phyloP scores from a whole-genome alignment of 495 filamentous ascomycete genomes.

The Lentithecium fluviatile region DNA sequence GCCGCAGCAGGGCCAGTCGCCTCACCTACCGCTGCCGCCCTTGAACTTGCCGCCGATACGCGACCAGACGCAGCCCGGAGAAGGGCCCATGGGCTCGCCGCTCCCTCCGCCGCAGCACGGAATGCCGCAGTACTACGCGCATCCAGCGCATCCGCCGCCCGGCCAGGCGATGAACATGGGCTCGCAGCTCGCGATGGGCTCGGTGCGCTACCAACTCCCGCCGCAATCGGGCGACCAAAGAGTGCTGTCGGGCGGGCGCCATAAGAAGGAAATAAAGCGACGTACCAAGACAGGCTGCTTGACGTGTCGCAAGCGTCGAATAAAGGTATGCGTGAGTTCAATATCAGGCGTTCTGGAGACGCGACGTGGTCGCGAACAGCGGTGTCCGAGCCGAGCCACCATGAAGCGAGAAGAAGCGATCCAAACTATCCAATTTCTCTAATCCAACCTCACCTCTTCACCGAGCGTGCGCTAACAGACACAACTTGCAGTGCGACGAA shows the following conservation, averaged over 20 bases:
- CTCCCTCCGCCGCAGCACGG: constrained; percentile 43
- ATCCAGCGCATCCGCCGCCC: constrained; percentile 41
- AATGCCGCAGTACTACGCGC: constrained; percentile 40
- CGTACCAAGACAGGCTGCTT: constrained; percentile 96
- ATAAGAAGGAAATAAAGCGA: constrained; percentile 99
- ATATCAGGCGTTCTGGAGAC: constrained; percentile 8
- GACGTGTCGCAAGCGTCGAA: constrained; percentile 93
- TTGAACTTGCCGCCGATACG: constrained; percentile 67
- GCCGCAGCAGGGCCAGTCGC: constrained; percentile 47
- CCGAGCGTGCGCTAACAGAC: constrained; percentile 7
- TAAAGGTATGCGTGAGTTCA: constrained; percentile 76
- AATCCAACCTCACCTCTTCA: constrained; percentile 23
- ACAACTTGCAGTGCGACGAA: constrained; percentile 80
- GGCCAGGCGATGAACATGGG: constrained; percentile 44
- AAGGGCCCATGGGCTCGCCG: constrained; percentile 43
- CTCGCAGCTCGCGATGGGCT: constrained; percentile 55
- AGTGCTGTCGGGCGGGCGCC: constrained; percentile 74
- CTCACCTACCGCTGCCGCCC: constrained; percentile 50
- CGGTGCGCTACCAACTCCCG: constrained; percentile 61
- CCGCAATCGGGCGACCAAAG: constrained; percentile 54
- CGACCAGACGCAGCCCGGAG: constrained; percentile 27
- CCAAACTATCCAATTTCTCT: constrained; percentile 30
- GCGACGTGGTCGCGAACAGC: constrained; percentile 9
- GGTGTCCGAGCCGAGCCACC: constrained; percentile 15
- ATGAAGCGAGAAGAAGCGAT: constrained; percentile 26